Percentiles rank a stretch among this genome's conserved stretches.
These are phyloP conservation scores for Saccharomycopsis malanga DNA, from an alignment of 805 yeast species.

Conservation along the genomic window DNA sequence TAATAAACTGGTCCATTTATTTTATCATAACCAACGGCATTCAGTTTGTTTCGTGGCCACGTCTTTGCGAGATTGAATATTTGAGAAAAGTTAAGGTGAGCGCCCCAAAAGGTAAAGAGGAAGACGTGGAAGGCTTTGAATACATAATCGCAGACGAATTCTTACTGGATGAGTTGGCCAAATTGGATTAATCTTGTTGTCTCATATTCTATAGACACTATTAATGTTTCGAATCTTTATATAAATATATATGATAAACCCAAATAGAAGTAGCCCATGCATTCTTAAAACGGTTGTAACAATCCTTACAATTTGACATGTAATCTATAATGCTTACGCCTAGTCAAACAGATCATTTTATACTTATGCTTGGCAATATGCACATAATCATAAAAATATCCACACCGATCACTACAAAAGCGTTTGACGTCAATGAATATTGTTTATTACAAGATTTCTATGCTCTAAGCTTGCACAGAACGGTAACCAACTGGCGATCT, in stretches of 20 bases:
- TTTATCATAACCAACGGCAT: slow-evolving; percentile 55
- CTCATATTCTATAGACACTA: too few species aligned
- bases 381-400: too few species aligned
- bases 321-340: too few species aligned
- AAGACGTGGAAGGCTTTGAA: slow-evolving; percentile 20
- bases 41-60: slow-evolving; percentile 96
- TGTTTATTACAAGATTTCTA: neutral
- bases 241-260: too few species aligned
- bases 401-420: neutral
- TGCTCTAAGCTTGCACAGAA: slow-evolving; percentile 52
- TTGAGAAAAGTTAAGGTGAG: slow-evolving; percentile 27
- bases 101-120: neutral
- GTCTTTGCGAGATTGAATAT: slow-evolving; percentile 54
- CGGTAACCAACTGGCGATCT: slow-evolving; percentile 76
- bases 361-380: too few species aligned
- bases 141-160: slow-evolving; percentile 18
- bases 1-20: slow-evolving; percentile 30
- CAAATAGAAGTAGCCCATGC: too few species aligned
- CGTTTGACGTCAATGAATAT: neutral
- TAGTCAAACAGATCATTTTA: too few species aligned
- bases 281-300: too few species aligned
- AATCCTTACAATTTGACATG: too few species aligned
- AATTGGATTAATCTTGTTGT: slow-evolving; percentile 12
- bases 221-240: too few species aligned
- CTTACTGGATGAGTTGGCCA: slow-evolving; percentile 1